Base-by-base conservation (phyloP, 495 filamentous ascomycete genomes). In the Platismatia glauca region DNA sequence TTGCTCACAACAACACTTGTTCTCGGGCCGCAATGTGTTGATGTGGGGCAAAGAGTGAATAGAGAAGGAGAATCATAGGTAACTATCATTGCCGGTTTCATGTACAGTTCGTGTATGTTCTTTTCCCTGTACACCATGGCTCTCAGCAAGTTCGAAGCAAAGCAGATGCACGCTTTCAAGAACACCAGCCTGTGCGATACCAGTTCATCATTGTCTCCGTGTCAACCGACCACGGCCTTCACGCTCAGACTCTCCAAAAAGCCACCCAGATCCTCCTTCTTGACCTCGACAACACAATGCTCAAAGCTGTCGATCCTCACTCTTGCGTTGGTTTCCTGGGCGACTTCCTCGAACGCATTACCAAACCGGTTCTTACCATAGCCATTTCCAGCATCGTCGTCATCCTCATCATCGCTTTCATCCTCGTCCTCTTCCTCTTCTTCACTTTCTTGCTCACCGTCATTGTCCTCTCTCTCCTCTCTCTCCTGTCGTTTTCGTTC, bases 281-380 rank as follows among this genome's bases (percentile, higher is more conserved):
- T 84, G 37, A 98, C 94, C 76, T 97, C 94, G 55, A 97, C 91
- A 13, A 97, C 95, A 66, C 90, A 95, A 72, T 95, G 88, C 75
- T 98, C 95, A 73, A 98, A 98, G 74, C 88, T 92, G 72, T 98
- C 94, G 66, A 97, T 96, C 61, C 91, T 78, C 24, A 97, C 90
- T 20, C 91, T 78, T 6, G 92, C 89, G 64, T 86, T 91, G 44
- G 93, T 98, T 77, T 96, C 91, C 59, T 85, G 83, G 27, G 96
- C 89, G 11, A 97, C 95, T 69, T 95, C 92, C 71, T 96, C 91
- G 75, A 97, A 98, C 13, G 95, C 94, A 70, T 86, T 89, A 16
- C 93, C 95, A 67, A 98, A 98, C 55, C 85, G 84, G 73, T 97
- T 97, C 58, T 86, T 75, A 12, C 90, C 85, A 50, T 86, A 85